Evolutionary conservation across 176 grass and related monocot species (phyloP), one percentile per base, ranked within the genome.

Genomic region (Carex pumila): DNA sequence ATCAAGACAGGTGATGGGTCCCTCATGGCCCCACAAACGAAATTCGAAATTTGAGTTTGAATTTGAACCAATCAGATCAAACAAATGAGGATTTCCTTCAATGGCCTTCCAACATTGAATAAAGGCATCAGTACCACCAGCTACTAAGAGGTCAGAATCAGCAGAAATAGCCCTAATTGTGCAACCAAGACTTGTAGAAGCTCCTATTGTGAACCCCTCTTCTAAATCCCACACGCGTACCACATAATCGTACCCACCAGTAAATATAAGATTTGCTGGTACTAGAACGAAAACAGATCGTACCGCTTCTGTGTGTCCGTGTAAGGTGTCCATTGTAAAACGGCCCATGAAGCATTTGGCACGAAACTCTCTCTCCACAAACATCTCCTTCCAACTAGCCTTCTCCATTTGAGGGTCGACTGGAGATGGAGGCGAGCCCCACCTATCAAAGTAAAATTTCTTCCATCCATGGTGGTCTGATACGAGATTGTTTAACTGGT

Each of bases 11-110:
- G 95, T 95, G 31, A 98, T 85, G 45, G 95, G 95, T 14, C 95
- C 95, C 90, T 98, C 92, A 85, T 98, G 95, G 18, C 95, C 92
- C 95, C 92, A 93, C 5, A 95, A 91, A 63, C 95, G 89, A 88
- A 86, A 89, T 50, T 90, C 91, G n/a, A 47, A 86, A 85, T 86
- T 93, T 58, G 85, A 84, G 79, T 90, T 71, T 34, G 58, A 60
- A 76, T 31, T 56, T 79, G 31, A 84, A 31, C 89, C 87, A 18
- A 85, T 79, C 22, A 94, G 84, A 73, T 90, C 84, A 83, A 98
- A 98, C 53, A 91, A 72, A 71, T 81, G 74, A 11, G 83, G 80
- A 74, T 90, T 68, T 34, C 95, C 95, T 67, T 94, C 92, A 79
- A 88, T 25, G 71, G 88, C 89, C 18, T 84, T 92, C 95, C 95